Base-by-base conservation (phyloP, 2,329 filamentous ascomycete species). In the Thielaviopsis ethacetica region DNA sequence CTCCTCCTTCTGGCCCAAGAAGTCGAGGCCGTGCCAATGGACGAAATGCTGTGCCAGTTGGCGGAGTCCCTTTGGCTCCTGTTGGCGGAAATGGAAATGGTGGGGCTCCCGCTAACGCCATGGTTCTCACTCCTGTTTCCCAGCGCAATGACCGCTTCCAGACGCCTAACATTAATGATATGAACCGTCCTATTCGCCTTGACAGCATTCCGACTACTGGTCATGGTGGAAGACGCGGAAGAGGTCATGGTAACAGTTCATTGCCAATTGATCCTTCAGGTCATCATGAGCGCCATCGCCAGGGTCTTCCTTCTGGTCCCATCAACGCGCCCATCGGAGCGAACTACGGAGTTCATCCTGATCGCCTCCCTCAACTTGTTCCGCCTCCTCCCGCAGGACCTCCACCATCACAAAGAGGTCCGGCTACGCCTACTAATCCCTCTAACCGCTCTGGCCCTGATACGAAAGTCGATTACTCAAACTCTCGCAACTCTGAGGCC, bases 1-100 rank as follows among this genome's bases (percentile, higher is more conserved):
- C 44, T n/a, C 69, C 68, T n/a, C 67, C 68, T 9, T 64, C 68
- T 54, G 64, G 69, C 10, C 66, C 69, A 58, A 63, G 67, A 38
- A 57, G 64, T 24, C 62, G 62, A 21, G 60, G 51, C 26, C 53
- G 60, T 15, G 53, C 44, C 22, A 49, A n/a, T 13, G 54, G 49
- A 30, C 51, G 60, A 30, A 34, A 44, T 24, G 47, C 53, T 38
- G 22, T 44, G 6, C 30, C 60, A 47, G 54, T 54, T 17, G 41
- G 41, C 44, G 50, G 49, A 19, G 54, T 27, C 34, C 13, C 54
- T 13, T 44, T 30, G 3, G 49, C 38, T 3, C 22, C 53, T 53
- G 52, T 21, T 9, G 27, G 30, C 13, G 54, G 13, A 13, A 51
- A 26, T 34, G 27, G 47, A n/a, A 58, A 41, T 15, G 52, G 50